A percentile compares a stretch with the other conserved stretches of the same genome.
Evolutionary conservation across 805 yeast species (phyloP).

Genomic region (Pichia occidentalis): DNA sequence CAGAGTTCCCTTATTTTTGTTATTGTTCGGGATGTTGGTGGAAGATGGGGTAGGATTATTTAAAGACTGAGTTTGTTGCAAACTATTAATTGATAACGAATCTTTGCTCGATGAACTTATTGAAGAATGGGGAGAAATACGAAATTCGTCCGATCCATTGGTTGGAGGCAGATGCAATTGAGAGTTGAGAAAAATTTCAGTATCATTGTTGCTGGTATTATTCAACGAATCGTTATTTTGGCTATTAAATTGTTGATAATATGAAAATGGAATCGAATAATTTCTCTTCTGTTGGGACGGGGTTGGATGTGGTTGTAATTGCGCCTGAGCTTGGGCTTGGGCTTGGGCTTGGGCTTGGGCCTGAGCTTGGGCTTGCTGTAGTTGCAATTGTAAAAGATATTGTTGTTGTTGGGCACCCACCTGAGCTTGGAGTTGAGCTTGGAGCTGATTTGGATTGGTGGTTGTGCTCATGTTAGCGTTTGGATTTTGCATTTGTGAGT

Average conservation of each 20-base stretch:
- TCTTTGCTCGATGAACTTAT: slow-evolving; percentile 27
- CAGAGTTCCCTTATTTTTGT: no score
- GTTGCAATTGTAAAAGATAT: slow-evolving; percentile 10
- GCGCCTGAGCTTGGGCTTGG: slow-evolving; percentile 10
- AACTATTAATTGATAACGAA: slow-evolving; percentile 17
- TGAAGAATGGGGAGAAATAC: slow-evolving; percentile 27
- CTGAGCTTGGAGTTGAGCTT: slow-evolving; percentile 7
- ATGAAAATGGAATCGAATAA: slow-evolving; percentile 5
- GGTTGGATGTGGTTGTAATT: slow-evolving; percentile 7
- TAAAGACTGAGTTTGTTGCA: slow-evolving; percentile 6
- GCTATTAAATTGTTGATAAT: slow-evolving; percentile 1
- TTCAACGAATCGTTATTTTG: not conserved
- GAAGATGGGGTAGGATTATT: not conserved
- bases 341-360: slow-evolving; percentile 12
- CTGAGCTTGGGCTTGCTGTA: slow-evolving; percentile 11
- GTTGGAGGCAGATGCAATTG: slow-evolving; percentile 8
- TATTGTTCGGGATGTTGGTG: not conserved
- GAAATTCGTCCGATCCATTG: slow-evolving; percentile 15
- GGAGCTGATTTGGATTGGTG: slow-evolving; percentile 13
- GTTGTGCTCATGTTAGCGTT: slow-evolving; percentile 8
- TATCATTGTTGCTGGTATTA: slow-evolving; percentile 14
- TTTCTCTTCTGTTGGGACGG: slow-evolving; percentile 5
- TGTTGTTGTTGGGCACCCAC: slow-evolving; percentile 12
- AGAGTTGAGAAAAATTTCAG: slow-evolving; percentile 17
- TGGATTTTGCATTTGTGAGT: slow-evolving; percentile 9